These are phyloP conservation scores for Collariella sp. DNA, from an alignment of 495 filamentous ascomycete species.

Conservation along the genomic window DNA sequence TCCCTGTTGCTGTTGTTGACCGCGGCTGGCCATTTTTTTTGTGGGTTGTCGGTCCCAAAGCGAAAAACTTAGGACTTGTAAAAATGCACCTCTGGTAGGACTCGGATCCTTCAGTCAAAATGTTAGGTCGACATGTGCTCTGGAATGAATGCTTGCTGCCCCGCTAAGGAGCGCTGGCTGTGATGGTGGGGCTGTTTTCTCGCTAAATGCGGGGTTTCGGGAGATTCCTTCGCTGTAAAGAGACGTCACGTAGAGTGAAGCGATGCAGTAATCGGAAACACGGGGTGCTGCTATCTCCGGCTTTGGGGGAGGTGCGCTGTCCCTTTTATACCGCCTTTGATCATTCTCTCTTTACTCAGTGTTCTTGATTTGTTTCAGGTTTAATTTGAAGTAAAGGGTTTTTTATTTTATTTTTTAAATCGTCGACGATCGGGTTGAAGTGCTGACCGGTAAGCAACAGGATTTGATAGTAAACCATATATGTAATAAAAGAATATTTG, in stretches of 20 bases:
- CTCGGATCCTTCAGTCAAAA: neutral
- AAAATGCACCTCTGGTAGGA: neutral
- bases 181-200: neutral
- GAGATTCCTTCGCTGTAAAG: neutral
- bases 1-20: constrained; percentile 13
- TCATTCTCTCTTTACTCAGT: no score
- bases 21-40: constrained; percentile 13
- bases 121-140: neutral
- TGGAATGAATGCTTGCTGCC: neutral
- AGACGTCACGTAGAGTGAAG: neutral
- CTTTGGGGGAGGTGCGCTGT: no score
- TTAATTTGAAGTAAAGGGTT: no score
- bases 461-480: no score
- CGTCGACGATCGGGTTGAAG: no score
- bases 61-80: neutral
- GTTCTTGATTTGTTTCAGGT: no score
- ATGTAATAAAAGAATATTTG: no score
- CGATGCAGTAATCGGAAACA: constrained; percentile 1
- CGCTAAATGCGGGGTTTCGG: neutral
- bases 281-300: neutral
- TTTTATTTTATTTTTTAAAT: no score
- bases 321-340: no score
- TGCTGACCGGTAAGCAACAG: no score
- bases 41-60: neutral
- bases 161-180: neutral